Evolutionary conservation across 139 green algal genomes (phyloP).

Genomic region (Micractinium conductrix): DNA sequence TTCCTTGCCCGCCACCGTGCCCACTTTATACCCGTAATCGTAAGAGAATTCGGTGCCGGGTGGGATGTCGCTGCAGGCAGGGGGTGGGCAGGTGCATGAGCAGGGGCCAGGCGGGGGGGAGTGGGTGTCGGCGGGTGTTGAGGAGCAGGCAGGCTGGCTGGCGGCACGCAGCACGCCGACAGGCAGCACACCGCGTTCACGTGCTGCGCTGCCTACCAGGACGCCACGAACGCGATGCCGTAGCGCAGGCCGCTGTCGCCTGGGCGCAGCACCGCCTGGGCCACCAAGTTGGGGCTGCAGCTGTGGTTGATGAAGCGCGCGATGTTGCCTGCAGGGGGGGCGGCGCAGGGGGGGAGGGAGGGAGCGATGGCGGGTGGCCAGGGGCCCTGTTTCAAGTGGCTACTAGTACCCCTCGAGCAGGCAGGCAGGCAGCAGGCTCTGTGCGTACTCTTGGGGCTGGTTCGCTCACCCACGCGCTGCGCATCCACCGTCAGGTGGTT

Average conservation of each 20-base stretch:
- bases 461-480: not conserved
- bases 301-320: slow-evolving; percentile 81
- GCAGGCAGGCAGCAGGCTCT: not conserved
- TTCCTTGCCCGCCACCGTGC: not conserved
- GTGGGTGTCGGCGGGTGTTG: too few relatives aligned
- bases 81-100: too few relatives aligned
- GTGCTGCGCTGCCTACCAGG: not conserved
- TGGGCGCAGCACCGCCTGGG: slow-evolving; percentile 59
- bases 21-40: slow-evolving; percentile 21
- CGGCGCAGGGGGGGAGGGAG: not conserved
- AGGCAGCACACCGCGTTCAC: not conserved
- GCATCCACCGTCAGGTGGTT: slow-evolving; percentile 53
- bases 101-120: not conserved
- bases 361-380: not conserved
- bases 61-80: slow-evolving; percentile 48
- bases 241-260: slow-evolving; percentile 56
- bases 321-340: slow-evolving; percentile 66
- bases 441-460: not conserved
- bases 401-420: not conserved
- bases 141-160: too few relatives aligned
- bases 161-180: not conserved
- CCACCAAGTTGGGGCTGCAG: slow-evolving; percentile 66
- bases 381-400: not conserved
- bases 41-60: slow-evolving; percentile 65
- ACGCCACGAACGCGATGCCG: slow-evolving; percentile 14